These are phyloP conservation scores for Aspergillus vadensis DNA, from an alignment of 2,329 filamentous ascomycete species.

Conservation along the genomic window DNA sequence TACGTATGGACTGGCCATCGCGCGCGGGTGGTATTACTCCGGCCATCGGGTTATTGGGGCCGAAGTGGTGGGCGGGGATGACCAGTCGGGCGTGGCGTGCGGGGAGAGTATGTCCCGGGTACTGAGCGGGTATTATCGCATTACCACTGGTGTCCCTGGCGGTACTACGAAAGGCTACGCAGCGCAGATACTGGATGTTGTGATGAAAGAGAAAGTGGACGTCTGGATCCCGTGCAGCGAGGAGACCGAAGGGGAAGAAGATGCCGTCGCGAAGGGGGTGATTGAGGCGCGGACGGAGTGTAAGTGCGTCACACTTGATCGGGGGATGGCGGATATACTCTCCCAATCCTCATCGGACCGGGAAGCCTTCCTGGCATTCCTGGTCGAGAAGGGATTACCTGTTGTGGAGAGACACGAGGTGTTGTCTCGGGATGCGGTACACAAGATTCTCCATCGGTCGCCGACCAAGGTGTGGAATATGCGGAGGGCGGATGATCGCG, in stretches of 20 bases:
- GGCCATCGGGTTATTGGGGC: constrained; percentile 73
- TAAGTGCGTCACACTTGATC: constrained; percentile 65
- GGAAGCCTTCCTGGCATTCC: constrained; percentile 64
- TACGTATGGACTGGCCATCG: constrained; percentile 68
- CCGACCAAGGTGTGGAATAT: constrained; percentile 61
- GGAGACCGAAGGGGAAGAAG: constrained; percentile 60
- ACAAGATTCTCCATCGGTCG: constrained; percentile 53
- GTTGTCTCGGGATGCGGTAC: constrained; percentile 54
- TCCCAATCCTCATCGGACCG: constrained; percentile 59
- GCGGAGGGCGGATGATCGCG: constrained; percentile 63
- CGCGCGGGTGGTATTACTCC: constrained; percentile 63
- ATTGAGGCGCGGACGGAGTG: constrained; percentile 62
- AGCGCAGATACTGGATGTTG: constrained; percentile 58
- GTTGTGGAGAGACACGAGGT: constrained; percentile 58
- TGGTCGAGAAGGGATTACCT: constrained; percentile 56
- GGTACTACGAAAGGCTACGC: constrained; percentile 54
- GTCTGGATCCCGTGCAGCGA: constrained; percentile 75
- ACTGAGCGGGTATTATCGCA: constrained; percentile 58
- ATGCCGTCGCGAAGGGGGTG: constrained; percentile 64
- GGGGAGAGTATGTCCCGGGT: constrained; percentile 61
- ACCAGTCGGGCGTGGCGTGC: constrained; percentile 40
- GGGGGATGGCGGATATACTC: constrained; percentile 51
- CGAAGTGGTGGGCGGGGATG: constrained; percentile 56
- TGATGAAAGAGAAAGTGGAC: constrained; percentile 63
- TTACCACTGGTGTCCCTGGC: constrained; percentile 20